Percentiles rank a stretch among this genome's conserved stretches.
Conservation (phyloP, 148 eudicot genomes). For the Oxyria digyna region DNA sequence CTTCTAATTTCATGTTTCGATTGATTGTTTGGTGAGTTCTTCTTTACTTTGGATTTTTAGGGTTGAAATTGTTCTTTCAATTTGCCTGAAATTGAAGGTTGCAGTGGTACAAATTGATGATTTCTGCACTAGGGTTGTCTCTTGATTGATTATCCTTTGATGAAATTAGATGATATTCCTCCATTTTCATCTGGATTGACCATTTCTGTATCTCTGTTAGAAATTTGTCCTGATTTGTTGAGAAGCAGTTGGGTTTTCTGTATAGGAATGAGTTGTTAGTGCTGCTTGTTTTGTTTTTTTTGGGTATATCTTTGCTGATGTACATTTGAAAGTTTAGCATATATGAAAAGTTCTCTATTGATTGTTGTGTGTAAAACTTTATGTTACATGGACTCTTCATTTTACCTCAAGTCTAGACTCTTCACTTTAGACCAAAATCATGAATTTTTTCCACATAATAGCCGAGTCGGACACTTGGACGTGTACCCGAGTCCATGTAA, state of each 20-base stretch:
- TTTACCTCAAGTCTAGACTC: no score
- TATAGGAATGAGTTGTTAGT: no score
- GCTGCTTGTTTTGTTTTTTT: no score
- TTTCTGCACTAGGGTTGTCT: background rate
- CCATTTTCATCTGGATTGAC: background rate
- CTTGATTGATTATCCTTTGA: background rate
- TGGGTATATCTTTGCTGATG: no score
- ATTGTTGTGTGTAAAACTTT: background rate
- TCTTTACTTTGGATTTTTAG: background rate
- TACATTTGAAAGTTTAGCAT: no score
- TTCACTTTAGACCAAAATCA: no score
- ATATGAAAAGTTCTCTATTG: background rate
- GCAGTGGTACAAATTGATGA: background rate
- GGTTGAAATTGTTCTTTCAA: background rate
- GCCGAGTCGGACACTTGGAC: no score
- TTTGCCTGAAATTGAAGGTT: background rate
- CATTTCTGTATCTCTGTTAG: background rate
- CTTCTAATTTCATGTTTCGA: background rate
- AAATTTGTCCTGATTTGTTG: background rate
- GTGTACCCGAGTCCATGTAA: no score
- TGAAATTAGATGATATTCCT: background rate
- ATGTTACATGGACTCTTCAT: no score
- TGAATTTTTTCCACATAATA: no score
- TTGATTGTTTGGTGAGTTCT: background rate
- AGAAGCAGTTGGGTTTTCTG: no score